Evolutionary conservation across 352 stramenopile genomes (phyloP), one percentile per base, ranked within the genome.

Genomic region (Globisporangium viniferum): DNA sequence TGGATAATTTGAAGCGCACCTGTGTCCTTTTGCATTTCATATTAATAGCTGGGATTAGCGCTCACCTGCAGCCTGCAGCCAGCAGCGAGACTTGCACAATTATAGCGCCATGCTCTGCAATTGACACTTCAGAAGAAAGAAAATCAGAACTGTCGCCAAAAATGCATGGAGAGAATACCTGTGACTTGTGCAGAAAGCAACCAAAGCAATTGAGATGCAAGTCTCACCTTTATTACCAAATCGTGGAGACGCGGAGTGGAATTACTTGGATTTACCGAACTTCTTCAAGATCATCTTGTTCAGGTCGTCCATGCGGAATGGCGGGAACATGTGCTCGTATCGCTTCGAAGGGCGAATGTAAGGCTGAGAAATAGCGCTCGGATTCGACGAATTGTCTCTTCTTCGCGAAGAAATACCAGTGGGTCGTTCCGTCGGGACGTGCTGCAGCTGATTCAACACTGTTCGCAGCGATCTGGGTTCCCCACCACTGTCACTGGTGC

Each of bases 241-340:
- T 27, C 2, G 8, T 44, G 55, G 29, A 27, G 29, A 18, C 20
- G 3, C 5, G 2, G 41, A 29, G 18, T 10, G 22, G 10, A 0
- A 20, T 48, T 31, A 31, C 56, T 67, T 69, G 41, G 39, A 35
- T 62, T 69, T 69, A 12, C 63, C 24, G 14, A 72, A 73, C n/a
- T 60, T 56, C 63, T 78, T 36, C 57, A 65, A 36, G 46, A 85
- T 74, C 68, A 74, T 72, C 46, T 70, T 67, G 56, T 77, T 76
- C n/a, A 84, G 39, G 10, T 55, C 69, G 8, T 74, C 72, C 75
- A 85, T 81, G 41, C 76, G 68, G 35, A 87, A 61, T 14, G 77
- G 67, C 18, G 79, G 79, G 48, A 83, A 81, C 18, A 87, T 69
- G 31, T 69, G 71, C 35, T 81, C 78, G 51, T 80, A 83, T 15